Percentiles rank a stretch among this genome's conserved stretches.
phyloP scores from a whole-genome alignment of 805 yeast genomes.

The Kluyveromyces dobzhanskii region DNA sequence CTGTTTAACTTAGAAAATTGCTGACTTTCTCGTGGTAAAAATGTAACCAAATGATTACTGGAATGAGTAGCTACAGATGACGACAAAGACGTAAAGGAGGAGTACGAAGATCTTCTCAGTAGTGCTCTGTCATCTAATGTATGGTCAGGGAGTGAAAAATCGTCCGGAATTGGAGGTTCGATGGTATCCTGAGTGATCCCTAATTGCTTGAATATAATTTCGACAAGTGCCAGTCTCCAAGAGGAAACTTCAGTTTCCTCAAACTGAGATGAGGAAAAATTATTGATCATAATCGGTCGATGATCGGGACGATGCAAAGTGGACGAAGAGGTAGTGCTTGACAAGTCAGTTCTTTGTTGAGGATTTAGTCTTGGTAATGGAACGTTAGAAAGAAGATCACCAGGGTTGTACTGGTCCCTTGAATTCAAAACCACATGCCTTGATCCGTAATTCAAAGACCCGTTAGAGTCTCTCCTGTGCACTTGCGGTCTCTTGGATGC shows the following conservation, averaged over 20 bases:
- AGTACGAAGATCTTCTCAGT: slow-evolving; percentile 5
- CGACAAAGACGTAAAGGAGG: slow-evolving; percentile 6
- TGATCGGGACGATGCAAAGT: slow-evolving; percentile 2
- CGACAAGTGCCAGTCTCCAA: slow-evolving; percentile 55
- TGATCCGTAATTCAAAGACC: slow-evolving; percentile 22
- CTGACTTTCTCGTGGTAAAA: neutral
- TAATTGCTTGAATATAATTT: slow-evolving; percentile 56
- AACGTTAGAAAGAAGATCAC: slow-evolving; percentile 75
- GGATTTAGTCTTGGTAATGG: slow-evolving; percentile 37
- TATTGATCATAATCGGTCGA: slow-evolving; percentile 13
- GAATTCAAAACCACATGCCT: slow-evolving; percentile 47
- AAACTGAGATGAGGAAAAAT: slow-evolving; percentile 42
- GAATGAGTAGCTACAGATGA: neutral
- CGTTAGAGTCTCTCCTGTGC: slow-evolving; percentile 6
- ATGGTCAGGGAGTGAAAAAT: neutral
- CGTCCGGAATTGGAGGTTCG: slow-evolving; percentile 9
- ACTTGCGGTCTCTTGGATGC: slow-evolving; percentile 7
- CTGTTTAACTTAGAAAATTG: neutral
- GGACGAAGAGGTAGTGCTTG: slow-evolving; percentile 2
- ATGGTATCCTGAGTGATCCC: slow-evolving; percentile 47
- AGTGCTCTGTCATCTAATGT: neutral
- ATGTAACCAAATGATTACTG: neutral
- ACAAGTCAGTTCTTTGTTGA: neutral
- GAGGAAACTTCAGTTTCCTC: slow-evolving; percentile 69
- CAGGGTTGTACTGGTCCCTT: slow-evolving; percentile 61